These are phyloP conservation scores for Kwoniella shandongensis DNA, from an alignment of 768 basidiomycete species.

Conservation along the genomic window DNA sequence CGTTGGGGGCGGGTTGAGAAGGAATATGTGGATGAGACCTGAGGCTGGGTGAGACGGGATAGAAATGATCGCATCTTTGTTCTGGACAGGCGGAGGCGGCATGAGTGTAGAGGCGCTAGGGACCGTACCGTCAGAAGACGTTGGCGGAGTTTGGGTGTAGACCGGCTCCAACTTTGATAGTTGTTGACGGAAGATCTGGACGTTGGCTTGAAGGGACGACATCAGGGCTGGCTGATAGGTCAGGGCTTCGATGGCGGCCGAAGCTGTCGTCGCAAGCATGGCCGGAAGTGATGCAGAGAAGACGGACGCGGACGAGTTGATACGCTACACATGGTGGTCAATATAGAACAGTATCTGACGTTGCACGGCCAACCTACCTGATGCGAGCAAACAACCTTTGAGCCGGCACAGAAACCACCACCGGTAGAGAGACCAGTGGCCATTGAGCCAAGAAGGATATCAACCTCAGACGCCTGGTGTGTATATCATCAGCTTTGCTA, in stretches of 20 bases:
- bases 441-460: slow-evolving; percentile 90
- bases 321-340: slow-evolving; percentile 61
- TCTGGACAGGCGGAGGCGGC: slow-evolving; percentile 8
- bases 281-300: slow-evolving; percentile 95
- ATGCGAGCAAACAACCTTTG: slow-evolving; percentile 75
- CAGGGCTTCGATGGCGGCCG: slow-evolving; percentile 79
- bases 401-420: slow-evolving; percentile 96
- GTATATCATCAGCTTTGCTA: background rate
- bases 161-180: slow-evolving; percentile 70
- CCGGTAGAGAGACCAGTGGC: slow-evolving; percentile 76
- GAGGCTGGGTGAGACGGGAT: slow-evolving; percentile 83
- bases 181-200: slow-evolving; percentile 70
- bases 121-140: slow-evolving; percentile 1
- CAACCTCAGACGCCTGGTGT: slow-evolving; percentile 79
- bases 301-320: slow-evolving; percentile 92
- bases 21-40: slow-evolving; percentile 80
- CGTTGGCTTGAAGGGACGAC: slow-evolving; percentile 74
- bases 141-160: slow-evolving; percentile 1
- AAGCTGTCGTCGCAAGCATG: slow-evolving; percentile 80
- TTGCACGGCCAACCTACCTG: slow-evolving; percentile 60
- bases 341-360: too few species aligned
- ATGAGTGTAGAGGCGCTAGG: background rate
- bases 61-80: slow-evolving; percentile 61
- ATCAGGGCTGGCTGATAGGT: slow-evolving; percentile 74
- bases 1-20: slow-evolving; percentile 54